phyloP scores from a whole-genome alignment of 441 rosid species.

The Lepidium campestre region DNA sequence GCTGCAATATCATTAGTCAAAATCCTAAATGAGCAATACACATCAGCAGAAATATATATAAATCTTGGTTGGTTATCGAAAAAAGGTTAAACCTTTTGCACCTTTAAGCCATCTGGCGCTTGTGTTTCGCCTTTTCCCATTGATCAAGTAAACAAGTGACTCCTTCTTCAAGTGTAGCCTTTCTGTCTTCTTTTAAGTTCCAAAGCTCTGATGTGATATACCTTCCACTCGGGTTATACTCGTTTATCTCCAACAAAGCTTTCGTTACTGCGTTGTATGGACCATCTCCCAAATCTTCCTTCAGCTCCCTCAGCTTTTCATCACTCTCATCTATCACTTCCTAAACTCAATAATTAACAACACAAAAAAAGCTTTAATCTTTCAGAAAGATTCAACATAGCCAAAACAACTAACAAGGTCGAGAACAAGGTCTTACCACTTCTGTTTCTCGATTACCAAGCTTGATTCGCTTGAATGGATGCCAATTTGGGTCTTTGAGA shows the following conservation, averaged over 20 bases:
- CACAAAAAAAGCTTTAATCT: neutral
- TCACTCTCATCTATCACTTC: constrained; percentile 56
- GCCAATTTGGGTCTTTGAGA: constrained; percentile 89
- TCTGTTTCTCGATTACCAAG: constrained; percentile 33
- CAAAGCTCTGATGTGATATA: constrained; percentile 67
- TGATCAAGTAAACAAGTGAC: constrained; percentile 39
- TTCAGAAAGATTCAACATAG: neutral
- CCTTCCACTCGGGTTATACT: constrained; percentile 89
- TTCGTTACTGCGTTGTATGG: constrained; percentile 51
- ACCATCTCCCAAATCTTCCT: constrained; percentile 52
- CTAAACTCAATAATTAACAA: constrained; percentile 27
- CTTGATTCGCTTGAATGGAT: constrained; percentile 57
- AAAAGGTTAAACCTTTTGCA: neutral
- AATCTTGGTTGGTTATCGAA: neutral
- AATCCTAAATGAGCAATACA: neutral
- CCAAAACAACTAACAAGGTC: neutral
- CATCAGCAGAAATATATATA: neutral
- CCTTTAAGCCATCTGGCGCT: constrained; percentile 30
- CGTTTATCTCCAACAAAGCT: constrained; percentile 65
- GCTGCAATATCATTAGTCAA: constrained; percentile 3
- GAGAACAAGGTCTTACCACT: constrained; percentile 34
- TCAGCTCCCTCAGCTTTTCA: constrained; percentile 53
- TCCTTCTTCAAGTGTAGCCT: constrained; percentile 68
- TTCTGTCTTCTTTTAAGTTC: constrained; percentile 54
- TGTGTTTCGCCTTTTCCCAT: constrained; percentile 40